phyloP scores from a whole-genome alignment of 2,329 filamentous ascomycete species.

The Madurella mycetomatis region DNA sequence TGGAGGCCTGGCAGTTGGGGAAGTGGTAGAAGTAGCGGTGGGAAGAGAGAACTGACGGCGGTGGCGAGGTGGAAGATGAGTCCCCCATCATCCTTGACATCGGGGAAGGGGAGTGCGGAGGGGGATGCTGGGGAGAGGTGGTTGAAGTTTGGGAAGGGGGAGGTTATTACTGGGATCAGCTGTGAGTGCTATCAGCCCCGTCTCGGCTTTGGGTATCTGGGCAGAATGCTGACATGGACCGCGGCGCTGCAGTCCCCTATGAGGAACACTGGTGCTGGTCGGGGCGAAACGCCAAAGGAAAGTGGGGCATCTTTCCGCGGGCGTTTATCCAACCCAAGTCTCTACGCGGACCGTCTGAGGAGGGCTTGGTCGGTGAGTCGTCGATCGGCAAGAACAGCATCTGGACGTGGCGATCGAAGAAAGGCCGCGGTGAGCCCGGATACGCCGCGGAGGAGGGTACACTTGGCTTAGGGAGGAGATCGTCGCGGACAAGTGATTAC shows the following conservation, averaged over 20 bases:
- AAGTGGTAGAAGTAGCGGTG: not conserved
- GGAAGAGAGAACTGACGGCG: not conserved
- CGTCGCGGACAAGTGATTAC: not conserved
- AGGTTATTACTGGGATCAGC: slow-evolving; percentile 60
- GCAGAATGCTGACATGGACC: too few relatives aligned
- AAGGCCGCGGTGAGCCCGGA: not conserved
- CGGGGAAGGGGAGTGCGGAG: not conserved
- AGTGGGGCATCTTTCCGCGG: slow-evolving; percentile 50
- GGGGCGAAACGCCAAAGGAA: slow-evolving; percentile 48
- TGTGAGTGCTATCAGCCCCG: slow-evolving; percentile 39
- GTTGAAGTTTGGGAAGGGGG: slow-evolving; percentile 59
- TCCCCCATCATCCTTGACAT: not conserved
- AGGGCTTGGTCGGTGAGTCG: not conserved
- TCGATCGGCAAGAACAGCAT: slow-evolving; percentile 7
- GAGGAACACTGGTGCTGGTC: slow-evolving; percentile 54
- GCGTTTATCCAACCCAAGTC: slow-evolving; percentile 40
- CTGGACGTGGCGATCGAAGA: not conserved
- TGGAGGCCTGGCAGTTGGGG: not conserved
- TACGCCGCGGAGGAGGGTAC: not conserved
- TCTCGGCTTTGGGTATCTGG: not conserved
- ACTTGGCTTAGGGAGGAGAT: not conserved
- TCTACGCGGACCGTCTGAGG: slow-evolving; percentile 25
- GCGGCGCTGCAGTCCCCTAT: slow-evolving; percentile 27
- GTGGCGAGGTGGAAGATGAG: slow-evolving; percentile 3
- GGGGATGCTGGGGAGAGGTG: slow-evolving; percentile 34